phyloP scores from a whole-genome alignment of 768 basidiomycete species.

The Cantharellus cinnabarinus region DNA sequence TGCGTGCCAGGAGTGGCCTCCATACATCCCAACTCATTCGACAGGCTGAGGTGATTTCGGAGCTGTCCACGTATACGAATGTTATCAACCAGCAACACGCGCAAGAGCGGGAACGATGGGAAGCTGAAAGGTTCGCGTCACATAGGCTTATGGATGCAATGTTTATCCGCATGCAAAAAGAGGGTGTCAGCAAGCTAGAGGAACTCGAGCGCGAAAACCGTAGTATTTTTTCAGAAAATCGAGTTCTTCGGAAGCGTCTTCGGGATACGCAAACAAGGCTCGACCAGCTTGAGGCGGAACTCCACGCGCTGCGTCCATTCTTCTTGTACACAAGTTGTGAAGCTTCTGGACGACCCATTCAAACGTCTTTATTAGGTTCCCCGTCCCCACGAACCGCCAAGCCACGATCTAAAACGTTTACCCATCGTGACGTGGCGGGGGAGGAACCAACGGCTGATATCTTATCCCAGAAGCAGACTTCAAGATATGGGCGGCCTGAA shows the following conservation, averaged over 20 bases:
- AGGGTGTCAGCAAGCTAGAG: conserved; percentile 11
- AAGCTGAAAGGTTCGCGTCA: conserved; percentile 44
- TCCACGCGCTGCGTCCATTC: conserved; percentile 43
- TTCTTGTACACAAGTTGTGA: conserved; percentile 26
- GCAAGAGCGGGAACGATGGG: conserved; percentile 41
- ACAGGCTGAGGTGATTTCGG: conserved; percentile 43
- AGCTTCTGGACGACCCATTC: not conserved
- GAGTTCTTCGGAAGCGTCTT: conserved; percentile 37
- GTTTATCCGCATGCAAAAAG: conserved; percentile 24
- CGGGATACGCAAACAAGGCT: conserved; percentile 35
- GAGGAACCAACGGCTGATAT: not conserved
- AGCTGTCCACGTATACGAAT: conserved; percentile 36
- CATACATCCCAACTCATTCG: conserved; percentile 22
- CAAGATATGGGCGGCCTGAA: conserved; percentile 2
- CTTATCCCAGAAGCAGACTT: not conserved
- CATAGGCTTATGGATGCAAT: conserved; percentile 47
- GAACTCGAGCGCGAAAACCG: conserved; percentile 34
- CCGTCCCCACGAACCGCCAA: not conserved
- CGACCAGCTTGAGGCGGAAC: conserved; percentile 37
- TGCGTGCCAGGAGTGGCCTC: conserved; percentile 9
- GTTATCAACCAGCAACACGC: conserved; percentile 30
- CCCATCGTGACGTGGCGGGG: not conserved
- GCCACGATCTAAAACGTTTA: not conserved
- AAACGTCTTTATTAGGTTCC: not conserved
- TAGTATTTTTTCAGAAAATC: conserved; percentile 39